Evolutionary conservation across 2,329 filamentous ascomycete genomes (phyloP).

Genomic region (Cladosporium oxysporum): DNA sequence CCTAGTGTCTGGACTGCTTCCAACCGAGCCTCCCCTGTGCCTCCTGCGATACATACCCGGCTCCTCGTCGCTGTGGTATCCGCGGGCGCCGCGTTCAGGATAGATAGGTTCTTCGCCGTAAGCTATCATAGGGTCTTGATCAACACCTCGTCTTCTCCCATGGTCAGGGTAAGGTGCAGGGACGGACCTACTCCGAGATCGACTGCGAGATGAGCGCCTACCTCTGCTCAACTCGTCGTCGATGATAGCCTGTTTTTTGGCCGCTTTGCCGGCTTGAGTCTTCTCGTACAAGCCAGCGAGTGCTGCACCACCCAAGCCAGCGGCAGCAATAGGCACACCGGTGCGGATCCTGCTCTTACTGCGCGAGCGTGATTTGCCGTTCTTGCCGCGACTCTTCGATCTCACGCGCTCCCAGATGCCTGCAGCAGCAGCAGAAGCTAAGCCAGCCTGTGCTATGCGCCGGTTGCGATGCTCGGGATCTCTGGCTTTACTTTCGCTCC

Average conservation of each 20-base stretch:
- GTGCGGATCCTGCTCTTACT: constrained; percentile 58
- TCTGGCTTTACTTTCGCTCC: constrained; percentile 40
- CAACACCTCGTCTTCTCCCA: constrained; percentile 40
- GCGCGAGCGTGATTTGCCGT: constrained; percentile 43
- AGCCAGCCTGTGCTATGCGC: constrained; percentile 62
- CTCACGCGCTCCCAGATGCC: constrained; percentile 60
- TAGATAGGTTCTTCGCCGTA: constrained; percentile 65
- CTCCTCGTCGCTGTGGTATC: constrained; percentile 42
- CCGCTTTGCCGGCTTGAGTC: constrained; percentile 61
- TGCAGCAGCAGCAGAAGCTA: constrained; percentile 63
- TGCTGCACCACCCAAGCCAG: constrained; percentile 62
- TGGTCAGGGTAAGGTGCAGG: constrained; percentile 44
- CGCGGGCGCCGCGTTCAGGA: constrained; percentile 50
- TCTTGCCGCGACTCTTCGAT: constrained; percentile 57
- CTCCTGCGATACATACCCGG: constrained; percentile 45
- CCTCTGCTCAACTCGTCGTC: constrained; percentile 38
- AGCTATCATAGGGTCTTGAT: constrained; percentile 59
- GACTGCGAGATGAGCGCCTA: constrained; percentile 32
- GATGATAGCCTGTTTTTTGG: constrained; percentile 46
- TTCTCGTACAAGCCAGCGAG: constrained; percentile 64
- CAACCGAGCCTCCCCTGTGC: constrained; percentile 46
- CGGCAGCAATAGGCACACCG: constrained; percentile 61
- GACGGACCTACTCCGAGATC: constrained; percentile 48
- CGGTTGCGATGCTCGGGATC: constrained; percentile 57
- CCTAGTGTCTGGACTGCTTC: constrained; percentile 43